Percentiles rank a stretch among this genome's conserved stretches.
These are phyloP conservation scores for Apiotrichum mycotoxinovorans DNA, from an alignment of 1,284 basidiomycete species.

Conservation along the genomic window DNA sequence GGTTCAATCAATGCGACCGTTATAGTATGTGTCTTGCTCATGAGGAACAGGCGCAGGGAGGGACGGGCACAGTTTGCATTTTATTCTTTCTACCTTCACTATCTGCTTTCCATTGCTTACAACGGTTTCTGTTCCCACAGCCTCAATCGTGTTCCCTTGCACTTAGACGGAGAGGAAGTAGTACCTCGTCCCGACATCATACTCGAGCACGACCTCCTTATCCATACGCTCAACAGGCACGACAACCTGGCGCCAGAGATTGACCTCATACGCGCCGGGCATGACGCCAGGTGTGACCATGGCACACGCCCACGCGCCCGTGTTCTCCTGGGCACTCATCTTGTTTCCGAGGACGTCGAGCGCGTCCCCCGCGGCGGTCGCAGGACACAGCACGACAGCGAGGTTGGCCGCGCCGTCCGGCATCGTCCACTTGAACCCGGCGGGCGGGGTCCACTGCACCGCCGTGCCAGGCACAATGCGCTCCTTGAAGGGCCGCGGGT, in stretches of 20 bases:
- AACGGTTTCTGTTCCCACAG: too few species aligned
- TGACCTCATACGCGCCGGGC: neutral
- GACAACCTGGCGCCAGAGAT: neutral
- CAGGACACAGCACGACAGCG: neutral
- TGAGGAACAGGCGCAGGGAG: too few species aligned
- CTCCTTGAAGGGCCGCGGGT: neutral
- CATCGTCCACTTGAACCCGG: neutral
- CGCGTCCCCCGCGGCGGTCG: neutral
- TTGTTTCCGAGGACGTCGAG: neutral
- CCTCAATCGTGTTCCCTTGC: too few species aligned
- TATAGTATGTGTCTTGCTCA: too few species aligned
- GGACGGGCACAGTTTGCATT: too few species aligned
- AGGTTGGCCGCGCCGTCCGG: neutral
- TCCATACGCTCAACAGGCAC: neutral
- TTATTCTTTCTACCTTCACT: too few species aligned
- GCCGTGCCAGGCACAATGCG: neutral
- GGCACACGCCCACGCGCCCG: neutral
- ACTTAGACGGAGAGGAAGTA: neutral
- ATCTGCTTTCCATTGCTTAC: too few species aligned
- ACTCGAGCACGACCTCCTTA: constrained; percentile 2
- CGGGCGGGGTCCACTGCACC: neutral
- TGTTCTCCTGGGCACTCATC: neutral
- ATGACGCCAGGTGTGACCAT: neutral
- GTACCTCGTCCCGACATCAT: constrained; percentile 1
- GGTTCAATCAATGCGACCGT: neutral